Evolutionary conservation across 2,329 filamentous ascomycete species (phyloP).

Genomic region (Mycogone perniciosa): DNA sequence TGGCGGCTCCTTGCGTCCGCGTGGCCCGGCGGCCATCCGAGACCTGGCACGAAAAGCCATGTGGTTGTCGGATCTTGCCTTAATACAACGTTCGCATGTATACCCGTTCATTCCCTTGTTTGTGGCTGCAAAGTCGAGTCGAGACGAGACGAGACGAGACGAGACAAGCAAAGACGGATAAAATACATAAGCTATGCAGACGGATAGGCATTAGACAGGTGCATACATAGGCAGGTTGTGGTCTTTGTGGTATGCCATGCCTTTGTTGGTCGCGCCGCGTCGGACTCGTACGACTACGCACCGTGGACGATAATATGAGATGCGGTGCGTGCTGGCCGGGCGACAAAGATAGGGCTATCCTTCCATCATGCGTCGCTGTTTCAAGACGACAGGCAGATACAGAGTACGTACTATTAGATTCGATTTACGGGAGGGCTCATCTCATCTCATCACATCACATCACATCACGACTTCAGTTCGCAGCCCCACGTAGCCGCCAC

Average conservation of each 20-base stretch:
- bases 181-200: background rate
- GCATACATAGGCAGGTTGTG: background rate
- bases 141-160: background rate
- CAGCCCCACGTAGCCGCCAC: slow-evolving; percentile 7
- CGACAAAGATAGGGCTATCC: slow-evolving; percentile 3
- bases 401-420: slow-evolving; percentile 10
- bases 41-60: slow-evolving; percentile 13
- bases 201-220: background rate
- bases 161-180: background rate
- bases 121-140: background rate
- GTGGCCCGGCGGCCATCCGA: slow-evolving; percentile 15
- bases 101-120: background rate
- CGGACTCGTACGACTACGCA: slow-evolving; percentile 1
- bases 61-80: slow-evolving; percentile 14
- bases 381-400: slow-evolving; percentile 1
- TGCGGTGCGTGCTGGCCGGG: background rate
- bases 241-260: background rate
- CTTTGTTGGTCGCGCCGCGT: slow-evolving; percentile 1
- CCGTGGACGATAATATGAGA: background rate
- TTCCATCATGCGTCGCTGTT: background rate
- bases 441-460: slow-evolving; percentile 3
- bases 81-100: slow-evolving; percentile 10
- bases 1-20: slow-evolving; percentile 14
- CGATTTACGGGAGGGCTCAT: slow-evolving; percentile 3
- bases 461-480: background rate